phyloP scores from a whole-genome alignment of 2,329 filamentous ascomycete species.

The Ampelomyces quisqualis region DNA sequence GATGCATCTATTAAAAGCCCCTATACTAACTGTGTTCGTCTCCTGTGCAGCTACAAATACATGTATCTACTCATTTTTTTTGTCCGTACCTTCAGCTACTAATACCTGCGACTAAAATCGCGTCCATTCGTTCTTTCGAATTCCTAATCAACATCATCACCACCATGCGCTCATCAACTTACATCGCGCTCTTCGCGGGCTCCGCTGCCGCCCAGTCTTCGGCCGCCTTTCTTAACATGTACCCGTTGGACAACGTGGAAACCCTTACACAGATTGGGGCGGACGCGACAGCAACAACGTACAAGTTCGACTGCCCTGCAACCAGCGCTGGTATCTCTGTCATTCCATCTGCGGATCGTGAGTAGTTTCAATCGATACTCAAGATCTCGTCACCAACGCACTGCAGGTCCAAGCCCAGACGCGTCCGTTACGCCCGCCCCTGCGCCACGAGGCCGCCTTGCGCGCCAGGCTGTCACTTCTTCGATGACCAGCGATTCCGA shows the following conservation, averaged over 20 bases:
- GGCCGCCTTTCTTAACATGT: constrained; percentile 19
- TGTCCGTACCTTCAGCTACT: neutral
- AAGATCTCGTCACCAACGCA: neutral
- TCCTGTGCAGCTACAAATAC: neutral
- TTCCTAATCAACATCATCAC: neutral
- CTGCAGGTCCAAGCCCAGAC: neutral
- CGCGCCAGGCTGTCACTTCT: constrained; percentile 7
- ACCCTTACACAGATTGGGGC: constrained; percentile 25
- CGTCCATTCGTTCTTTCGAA: neutral
- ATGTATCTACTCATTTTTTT: neutral
- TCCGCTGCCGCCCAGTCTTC: constrained; percentile 21
- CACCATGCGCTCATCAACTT: constrained; percentile 22
- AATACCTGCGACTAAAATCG: neutral
- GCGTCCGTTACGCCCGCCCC: constrained; percentile 9
- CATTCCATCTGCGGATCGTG: constrained; percentile 6
- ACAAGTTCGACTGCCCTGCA: constrained; percentile 19
- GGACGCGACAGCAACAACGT: constrained; percentile 25
- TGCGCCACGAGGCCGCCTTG: neutral
- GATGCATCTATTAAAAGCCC: neutral
- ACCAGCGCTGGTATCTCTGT: constrained; percentile 12
- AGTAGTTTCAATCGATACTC: neutral
- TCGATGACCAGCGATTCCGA: neutral
- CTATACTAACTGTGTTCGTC: neutral
- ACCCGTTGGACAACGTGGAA: constrained; percentile 3
- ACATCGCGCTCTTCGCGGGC: constrained; percentile 18